Percentiles rank a stretch among this genome's conserved stretches.
Conservation (phyloP, 1,284 basidiomycete genomes). For the Grifola frondosa region DNA sequence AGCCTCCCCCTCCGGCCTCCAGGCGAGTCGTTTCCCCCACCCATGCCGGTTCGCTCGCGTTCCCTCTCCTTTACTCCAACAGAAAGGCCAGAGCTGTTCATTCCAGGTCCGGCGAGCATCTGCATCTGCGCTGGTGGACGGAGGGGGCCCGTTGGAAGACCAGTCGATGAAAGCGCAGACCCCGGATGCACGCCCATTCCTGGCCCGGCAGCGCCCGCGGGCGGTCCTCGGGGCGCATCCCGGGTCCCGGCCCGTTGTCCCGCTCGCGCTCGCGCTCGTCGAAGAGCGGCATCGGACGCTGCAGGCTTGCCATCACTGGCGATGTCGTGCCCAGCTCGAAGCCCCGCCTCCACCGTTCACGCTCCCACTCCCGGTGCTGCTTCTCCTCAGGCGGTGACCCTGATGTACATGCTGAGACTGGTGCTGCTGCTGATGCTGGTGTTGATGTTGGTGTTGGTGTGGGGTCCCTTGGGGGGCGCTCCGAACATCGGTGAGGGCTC, state of each 20-base stretch:
- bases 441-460: conserved; percentile 12
- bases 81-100: conserved; percentile 10
- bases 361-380: conserved; percentile 10
- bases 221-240: conserved; percentile 15
- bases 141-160: neutral
- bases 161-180: conserved; percentile 17
- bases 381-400: conserved; percentile 15
- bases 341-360: conserved; percentile 14
- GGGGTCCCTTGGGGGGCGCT: conserved; percentile 16
- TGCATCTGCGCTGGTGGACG: conserved; percentile 14
- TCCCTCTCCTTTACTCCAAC: conserved; percentile 19
- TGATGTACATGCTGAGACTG: conserved; percentile 12
- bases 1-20: conserved; percentile 3
- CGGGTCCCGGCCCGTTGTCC: conserved; percentile 20
- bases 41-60: conserved; percentile 25
- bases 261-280: conserved; percentile 18
- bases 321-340: conserved; percentile 14
- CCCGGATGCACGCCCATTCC: conserved; percentile 19
- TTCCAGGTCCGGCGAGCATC: conserved; percentile 20
- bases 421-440: conserved; percentile 13
- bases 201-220: conserved; percentile 11
- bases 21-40: conserved; percentile 10
- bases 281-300: conserved; percentile 20
- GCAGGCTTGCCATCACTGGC: conserved; percentile 34
- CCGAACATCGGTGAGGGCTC: conserved; percentile 35